Percentiles rank a stretch among this genome's conserved stretches.
Evolutionary conservation across 139 green algal genomes (phyloP).

Genomic region (Coccomyxa sp.): DNA sequence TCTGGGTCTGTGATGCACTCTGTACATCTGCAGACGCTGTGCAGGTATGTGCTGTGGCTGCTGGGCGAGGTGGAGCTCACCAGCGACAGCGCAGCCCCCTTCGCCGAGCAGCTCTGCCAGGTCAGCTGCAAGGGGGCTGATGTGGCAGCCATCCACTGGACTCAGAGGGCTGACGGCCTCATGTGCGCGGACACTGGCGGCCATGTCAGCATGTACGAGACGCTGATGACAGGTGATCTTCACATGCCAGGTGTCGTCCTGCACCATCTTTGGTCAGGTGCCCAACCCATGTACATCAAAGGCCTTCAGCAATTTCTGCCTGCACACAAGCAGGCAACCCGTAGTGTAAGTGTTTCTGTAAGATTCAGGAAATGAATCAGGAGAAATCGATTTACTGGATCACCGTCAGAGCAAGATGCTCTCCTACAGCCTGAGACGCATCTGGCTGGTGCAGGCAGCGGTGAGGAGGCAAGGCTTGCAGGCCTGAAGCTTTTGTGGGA

Average conservation of each 20-base stretch:
- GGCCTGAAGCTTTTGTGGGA: constrained; percentile 7
- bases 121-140: background rate
- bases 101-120: background rate
- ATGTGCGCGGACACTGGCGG: constrained; percentile 32
- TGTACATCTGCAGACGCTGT: background rate
- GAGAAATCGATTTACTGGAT: background rate
- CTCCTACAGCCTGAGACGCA: too few relatives aligned
- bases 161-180: constrained; percentile 37
- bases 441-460: background rate
- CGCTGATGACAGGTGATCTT: background rate
- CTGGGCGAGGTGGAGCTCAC: background rate
- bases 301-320: background rate
- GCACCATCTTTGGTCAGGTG: background rate
- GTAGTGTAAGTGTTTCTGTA: background rate
- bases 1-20: background rate
- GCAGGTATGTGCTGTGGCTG: background rate
- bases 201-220: constrained; percentile 22
- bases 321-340: background rate
- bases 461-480: background rate
- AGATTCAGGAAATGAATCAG: background rate
- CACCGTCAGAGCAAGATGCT: background rate
- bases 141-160: constrained; percentile 33
- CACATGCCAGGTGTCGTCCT: background rate
- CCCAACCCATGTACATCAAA: background rate
- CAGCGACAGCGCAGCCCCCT: background rate